These are phyloP conservation scores for Suhomyces yuchorum DNA, from an alignment of 1,139 yeast species.

Conservation along the genomic window DNA sequence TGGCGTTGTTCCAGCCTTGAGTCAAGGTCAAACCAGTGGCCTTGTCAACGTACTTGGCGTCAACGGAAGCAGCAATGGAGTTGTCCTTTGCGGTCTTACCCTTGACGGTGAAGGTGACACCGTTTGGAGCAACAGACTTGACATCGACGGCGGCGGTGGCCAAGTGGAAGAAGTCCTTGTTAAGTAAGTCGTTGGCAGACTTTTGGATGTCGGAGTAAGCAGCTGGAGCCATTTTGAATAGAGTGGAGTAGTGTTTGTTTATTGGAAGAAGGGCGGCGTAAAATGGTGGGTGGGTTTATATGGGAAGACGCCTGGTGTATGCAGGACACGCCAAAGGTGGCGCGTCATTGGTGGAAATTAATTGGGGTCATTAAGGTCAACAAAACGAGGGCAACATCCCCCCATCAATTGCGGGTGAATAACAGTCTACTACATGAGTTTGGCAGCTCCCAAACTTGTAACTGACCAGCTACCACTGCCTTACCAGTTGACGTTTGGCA, in stretches of 20 bases:
- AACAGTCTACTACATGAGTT: not conserved
- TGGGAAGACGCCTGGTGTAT: conserved; percentile 5
- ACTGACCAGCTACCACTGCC: not conserved
- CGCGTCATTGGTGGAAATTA: conserved; percentile 15
- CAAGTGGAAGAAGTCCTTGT: conserved; percentile 91
- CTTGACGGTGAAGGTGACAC: conserved; percentile 91
- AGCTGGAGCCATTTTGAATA: conserved; percentile 54
- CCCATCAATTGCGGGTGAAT: not conserved
- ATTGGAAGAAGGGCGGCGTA: conserved; percentile 6
- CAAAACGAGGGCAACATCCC: not conserved
- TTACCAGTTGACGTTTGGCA: not conserved
- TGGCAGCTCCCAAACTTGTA: not conserved
- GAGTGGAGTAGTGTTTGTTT: conserved; percentile 5
- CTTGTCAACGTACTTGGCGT: conserved; percentile 93
- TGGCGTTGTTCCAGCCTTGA: conserved; percentile 98
- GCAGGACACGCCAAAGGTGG: conserved; percentile 11
- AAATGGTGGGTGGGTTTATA: conserved; percentile 14
- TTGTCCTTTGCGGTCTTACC: conserved; percentile 87
- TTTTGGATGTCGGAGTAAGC: conserved; percentile 89
- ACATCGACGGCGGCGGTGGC: conserved; percentile 87
- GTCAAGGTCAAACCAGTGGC: conserved; percentile 90
- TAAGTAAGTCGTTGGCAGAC: conserved; percentile 84
- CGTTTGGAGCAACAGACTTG: conserved; percentile 93
- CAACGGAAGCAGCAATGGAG: conserved; percentile 84
- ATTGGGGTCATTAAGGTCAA: conserved; percentile 8